A percentile compares a stretch with the other conserved stretches of the same genome.
Conservation (phyloP, 768 basidiomycete species). For the Tricholoma sp. region DNA sequence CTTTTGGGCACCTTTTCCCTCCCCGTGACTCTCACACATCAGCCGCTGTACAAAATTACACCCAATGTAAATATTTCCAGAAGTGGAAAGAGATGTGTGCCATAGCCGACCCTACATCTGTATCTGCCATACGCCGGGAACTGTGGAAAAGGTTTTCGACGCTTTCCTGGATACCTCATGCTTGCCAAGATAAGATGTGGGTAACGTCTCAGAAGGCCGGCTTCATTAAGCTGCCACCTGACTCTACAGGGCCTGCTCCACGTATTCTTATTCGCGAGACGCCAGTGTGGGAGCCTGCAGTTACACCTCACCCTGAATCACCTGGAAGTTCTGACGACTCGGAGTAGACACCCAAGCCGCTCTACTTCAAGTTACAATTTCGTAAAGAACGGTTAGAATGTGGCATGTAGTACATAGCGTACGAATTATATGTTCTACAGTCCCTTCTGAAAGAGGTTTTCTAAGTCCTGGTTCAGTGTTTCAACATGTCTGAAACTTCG, state of each 20-base stretch:
- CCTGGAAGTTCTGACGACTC: no score
- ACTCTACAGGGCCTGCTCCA: background rate
- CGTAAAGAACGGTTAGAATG: no score
- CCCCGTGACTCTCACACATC: background rate
- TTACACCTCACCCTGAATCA: no score
- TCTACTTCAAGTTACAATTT: no score
- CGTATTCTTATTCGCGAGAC: background rate
- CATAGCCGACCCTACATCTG: background rate
- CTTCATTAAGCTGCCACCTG: background rate
- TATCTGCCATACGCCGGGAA: background rate
- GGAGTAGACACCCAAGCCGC: no score
- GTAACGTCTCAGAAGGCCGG: background rate
- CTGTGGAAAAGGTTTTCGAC: background rate
- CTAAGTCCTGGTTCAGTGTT: no score
- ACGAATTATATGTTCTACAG: no score
- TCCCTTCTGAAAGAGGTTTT: no score
- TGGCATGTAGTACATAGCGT: no score
- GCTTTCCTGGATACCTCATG: background rate
- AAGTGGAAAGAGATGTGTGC: background rate
- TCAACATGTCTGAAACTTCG: no score
- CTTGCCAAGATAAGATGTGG: constrained; percentile 7
- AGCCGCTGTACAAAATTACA: background rate
- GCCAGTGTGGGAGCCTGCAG: no score
- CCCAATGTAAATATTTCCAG: background rate
- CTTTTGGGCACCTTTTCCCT: constrained; percentile 2